These are phyloP conservation scores for Clarkia xantiana DNA, from an alignment of 345 rosid genomes.

Conservation along the genomic window DNA sequence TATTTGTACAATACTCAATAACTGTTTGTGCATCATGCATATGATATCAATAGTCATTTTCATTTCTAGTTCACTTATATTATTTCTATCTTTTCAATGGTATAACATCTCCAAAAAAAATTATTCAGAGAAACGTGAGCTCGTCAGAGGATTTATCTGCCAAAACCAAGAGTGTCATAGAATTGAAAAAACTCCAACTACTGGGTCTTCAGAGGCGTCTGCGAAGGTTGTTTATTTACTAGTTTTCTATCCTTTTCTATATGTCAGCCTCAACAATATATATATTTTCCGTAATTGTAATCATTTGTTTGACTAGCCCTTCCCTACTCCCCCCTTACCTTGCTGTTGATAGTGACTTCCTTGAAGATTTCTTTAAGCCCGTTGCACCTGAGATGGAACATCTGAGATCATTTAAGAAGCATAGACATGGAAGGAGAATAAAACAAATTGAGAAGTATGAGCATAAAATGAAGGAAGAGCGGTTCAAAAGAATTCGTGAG, in stretches of 20 bases:
- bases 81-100: neutral
- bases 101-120: neutral
- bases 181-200: conserved; percentile 79
- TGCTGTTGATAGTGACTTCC: conserved; percentile 49
- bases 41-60: too few relatives aligned
- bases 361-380: conserved; percentile 70
- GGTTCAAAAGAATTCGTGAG: conserved; percentile 88
- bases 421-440: conserved; percentile 80
- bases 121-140: conserved; percentile 55
- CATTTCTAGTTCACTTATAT: too few relatives aligned
- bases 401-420: conserved; percentile 61
- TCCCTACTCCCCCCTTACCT: conserved; percentile 8
- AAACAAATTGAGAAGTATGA: conserved; percentile 77
- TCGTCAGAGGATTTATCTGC: conserved; percentile 74
- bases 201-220: conserved; percentile 67
- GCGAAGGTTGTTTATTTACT: conserved; percentile 37
- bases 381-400: conserved; percentile 55
- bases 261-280: too few relatives aligned
- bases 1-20: too few relatives aligned
- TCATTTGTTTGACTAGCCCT: conserved; percentile 3
- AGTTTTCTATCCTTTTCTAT: neutral
- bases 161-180: conserved; percentile 83
- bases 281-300: too few relatives aligned
- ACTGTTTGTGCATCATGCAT: too few relatives aligned
- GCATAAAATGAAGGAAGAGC: conserved; percentile 88